phyloP scores from a whole-genome alignment of 2,329 filamentous ascomycete species.

The Arthroderma sp. region DNA sequence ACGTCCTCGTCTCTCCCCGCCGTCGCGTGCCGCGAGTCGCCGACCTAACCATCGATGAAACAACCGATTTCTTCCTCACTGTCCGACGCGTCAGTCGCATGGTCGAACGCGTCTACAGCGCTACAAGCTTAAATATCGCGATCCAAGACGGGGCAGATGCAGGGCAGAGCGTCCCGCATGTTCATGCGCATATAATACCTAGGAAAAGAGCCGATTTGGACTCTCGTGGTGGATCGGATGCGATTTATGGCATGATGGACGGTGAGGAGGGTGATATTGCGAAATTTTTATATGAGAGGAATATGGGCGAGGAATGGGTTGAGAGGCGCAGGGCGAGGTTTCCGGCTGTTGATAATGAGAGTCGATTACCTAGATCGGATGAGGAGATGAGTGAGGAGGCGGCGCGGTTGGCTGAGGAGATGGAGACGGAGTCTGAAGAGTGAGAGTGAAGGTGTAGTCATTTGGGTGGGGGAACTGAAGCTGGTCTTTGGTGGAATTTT shows the following conservation, averaged over 20 bases:
- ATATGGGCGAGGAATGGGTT: slow-evolving; percentile 11
- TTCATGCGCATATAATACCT: slow-evolving; percentile 87
- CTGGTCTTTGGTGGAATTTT: no score
- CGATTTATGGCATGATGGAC: slow-evolving; percentile 72
- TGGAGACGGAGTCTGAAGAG: slow-evolving; percentile 27
- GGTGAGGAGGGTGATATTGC: slow-evolving; percentile 74
- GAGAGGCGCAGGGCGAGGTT: slow-evolving; percentile 30
- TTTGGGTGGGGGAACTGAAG: no score
- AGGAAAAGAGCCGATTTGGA: slow-evolving; percentile 48
- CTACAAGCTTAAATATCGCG: slow-evolving; percentile 76
- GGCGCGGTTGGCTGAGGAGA: slow-evolving; percentile 46
- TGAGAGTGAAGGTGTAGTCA: neutral
- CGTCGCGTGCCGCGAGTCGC: slow-evolving; percentile 56
- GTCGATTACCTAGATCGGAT: slow-evolving; percentile 51
- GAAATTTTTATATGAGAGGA: slow-evolving; percentile 49
- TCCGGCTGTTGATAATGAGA: slow-evolving; percentile 57
- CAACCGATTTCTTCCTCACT: slow-evolving; percentile 74
- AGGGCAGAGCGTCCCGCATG: slow-evolving; percentile 85
- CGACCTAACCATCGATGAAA: slow-evolving; percentile 58
- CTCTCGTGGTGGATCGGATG: slow-evolving; percentile 49
- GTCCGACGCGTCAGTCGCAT: slow-evolving; percentile 72
- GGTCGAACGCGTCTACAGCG: slow-evolving; percentile 48
- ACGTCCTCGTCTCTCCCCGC: slow-evolving; percentile 77
- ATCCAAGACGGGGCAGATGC: slow-evolving; percentile 87
- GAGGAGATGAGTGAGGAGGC: slow-evolving; percentile 75